Evolutionary conservation across 2,329 filamentous ascomycete species (phyloP).

Genomic region (Colletotrichum aenigma): DNA sequence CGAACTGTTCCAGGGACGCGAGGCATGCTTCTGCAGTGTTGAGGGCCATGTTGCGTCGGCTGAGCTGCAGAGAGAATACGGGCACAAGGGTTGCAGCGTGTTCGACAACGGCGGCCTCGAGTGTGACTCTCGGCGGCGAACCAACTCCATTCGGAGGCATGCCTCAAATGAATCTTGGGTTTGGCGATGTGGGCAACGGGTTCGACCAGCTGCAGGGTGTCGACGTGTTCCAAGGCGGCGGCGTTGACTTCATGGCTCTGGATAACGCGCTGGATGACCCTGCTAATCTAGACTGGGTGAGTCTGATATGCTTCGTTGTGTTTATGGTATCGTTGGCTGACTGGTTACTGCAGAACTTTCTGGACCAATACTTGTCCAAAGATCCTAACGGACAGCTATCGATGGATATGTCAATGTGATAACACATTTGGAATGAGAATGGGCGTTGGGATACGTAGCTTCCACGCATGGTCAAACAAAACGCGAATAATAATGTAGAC

Average conservation of each 20-base stretch:
- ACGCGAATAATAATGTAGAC: background rate
- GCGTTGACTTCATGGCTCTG: conserved; percentile 36
- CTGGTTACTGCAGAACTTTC: conserved; percentile 22
- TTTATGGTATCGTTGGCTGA: background rate
- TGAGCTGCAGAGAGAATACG: background rate
- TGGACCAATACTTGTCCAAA: conserved; percentile 30
- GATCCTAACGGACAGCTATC: background rate
- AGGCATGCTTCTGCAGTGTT: conserved; percentile 46
- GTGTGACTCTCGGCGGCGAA: conserved; percentile 19
- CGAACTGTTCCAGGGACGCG: conserved; percentile 43
- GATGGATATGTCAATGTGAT: background rate
- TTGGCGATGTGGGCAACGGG: background rate
- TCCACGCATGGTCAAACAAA: background rate
- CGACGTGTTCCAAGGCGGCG: conserved; percentile 26
- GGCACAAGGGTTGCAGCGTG: background rate
- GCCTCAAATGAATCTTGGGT: background rate
- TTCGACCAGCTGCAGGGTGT: background rate
- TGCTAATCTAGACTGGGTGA: conserved; percentile 45
- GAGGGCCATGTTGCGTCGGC: conserved; percentile 39
- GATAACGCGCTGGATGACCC: conserved; percentile 39
- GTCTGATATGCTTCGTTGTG: conserved; percentile 6
- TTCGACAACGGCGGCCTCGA: background rate
- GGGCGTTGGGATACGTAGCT: background rate
- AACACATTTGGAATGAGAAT: background rate
- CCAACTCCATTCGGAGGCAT: conserved; percentile 1